Evolutionary conservation across 139 green algal genomes (phyloP), one percentile per base, ranked within the genome.

Genomic region (Micractinium sp.): DNA sequence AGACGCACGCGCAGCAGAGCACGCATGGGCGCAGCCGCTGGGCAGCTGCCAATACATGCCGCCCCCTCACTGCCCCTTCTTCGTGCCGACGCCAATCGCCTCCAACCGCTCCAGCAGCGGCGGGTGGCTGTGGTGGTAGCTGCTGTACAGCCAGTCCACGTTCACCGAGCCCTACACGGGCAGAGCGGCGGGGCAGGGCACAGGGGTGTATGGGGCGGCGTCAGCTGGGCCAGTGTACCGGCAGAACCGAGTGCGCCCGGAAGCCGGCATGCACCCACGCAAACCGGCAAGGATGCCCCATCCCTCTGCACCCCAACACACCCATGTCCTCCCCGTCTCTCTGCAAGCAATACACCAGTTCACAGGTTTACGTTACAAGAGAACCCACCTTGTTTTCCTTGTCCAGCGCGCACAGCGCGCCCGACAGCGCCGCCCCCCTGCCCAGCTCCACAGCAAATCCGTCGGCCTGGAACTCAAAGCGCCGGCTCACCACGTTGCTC

Each of bases 381-480:
- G 60, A 31, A 0, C 74, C 74, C 29, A 39, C 78, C 88, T 98
- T 97, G 93, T 98, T 98, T 74, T 96, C 93, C 69, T 97, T 93
- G 85, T 99, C 95, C 83, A 99, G 91, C 66, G 90, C 94, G 29
- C 95, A 87, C 80, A 99, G 93, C 15, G 95, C 97, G 36, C 90
- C 83, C 16, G 90, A 85, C 33, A 99, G 92, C 12, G 91, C 16
- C 67, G 87, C 38, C 0, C 47, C 91, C 33, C 95, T 91, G 15
- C 94, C 95, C 82, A 95, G 86, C 1, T 41, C 47, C 5, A 95
- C 95, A 5, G 93, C 96, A 93, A 98, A 99, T 0, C 47, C 90
- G 84, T 99, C 97, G n/a, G 97, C 97, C 89, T 99, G 97, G 91
- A 97, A 99, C 89, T 99, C 97, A 90, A 97, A 99, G 13, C n/a